Evolutionary conservation across 305 asterid species (phyloP).

Genomic region (Fraxinus sp.): DNA sequence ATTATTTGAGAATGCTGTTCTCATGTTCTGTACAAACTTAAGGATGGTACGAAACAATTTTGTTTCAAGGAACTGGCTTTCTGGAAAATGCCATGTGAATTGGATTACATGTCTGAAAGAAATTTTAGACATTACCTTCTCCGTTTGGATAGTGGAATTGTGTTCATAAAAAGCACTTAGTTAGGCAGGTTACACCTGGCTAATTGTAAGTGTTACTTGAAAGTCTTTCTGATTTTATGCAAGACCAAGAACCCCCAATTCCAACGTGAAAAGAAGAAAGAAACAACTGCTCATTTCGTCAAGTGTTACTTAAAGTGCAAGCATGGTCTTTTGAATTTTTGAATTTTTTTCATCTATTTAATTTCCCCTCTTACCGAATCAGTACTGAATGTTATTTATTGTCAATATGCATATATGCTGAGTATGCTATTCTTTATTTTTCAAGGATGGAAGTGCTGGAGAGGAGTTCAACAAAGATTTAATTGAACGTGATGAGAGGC

Average conservation of each 20-base stretch:
- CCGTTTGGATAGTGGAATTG: neutral
- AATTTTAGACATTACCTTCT: neutral
- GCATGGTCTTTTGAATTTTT: neutral
- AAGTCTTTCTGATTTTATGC: neutral
- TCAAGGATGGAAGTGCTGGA: constrained; percentile 77
- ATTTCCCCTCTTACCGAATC: neutral
- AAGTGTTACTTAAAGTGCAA: neutral
- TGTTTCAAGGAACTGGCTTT: neutral
- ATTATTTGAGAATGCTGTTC: neutral
- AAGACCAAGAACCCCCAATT: neutral
- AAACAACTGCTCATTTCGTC: neutral
- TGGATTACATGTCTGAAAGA: neutral
- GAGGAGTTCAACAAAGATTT: constrained; percentile 86
- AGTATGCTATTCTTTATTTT: constrained; percentile 20
- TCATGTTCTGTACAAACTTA: neutral
- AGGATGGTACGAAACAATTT: neutral
- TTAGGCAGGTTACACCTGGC: neutral
- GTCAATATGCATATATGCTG: constrained; percentile 8
- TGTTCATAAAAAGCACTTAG: neutral
- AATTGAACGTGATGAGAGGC: constrained; percentile 52
- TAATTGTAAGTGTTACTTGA: neutral
- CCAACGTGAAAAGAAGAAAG: neutral
- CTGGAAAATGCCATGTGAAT: neutral
- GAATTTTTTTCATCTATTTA: neutral
- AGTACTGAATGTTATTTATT: neutral